A percentile compares a stretch with the other conserved stretches of the same genome.
Evolutionary conservation across 1,139 yeast genomes (phyloP).

Genomic region (Candida buenavistaensis): DNA sequence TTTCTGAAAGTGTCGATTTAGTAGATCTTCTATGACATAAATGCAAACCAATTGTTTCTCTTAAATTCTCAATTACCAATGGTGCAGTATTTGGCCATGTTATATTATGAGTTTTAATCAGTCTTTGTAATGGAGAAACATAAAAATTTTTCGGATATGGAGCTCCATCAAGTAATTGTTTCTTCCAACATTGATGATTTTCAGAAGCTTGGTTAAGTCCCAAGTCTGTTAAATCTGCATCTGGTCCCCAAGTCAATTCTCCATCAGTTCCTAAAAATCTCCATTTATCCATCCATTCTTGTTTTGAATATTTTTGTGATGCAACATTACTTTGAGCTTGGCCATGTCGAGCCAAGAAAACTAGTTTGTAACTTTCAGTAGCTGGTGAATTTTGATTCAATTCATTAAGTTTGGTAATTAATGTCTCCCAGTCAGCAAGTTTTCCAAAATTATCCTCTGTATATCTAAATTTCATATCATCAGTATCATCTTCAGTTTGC

Average conservation of each 20-base stretch:
- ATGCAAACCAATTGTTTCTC: constrained; percentile 71
- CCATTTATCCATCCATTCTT: constrained; percentile 63
- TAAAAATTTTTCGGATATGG: constrained; percentile 57
- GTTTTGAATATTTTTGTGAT: constrained; percentile 53
- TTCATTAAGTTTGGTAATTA: constrained; percentile 29
- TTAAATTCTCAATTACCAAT: constrained; percentile 50
- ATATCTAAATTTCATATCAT: constrained; percentile 51
- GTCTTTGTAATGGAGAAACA: constrained; percentile 66
- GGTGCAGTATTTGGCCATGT: constrained; percentile 56
- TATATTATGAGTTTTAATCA: constrained; percentile 53
- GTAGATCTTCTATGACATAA: constrained; percentile 63
- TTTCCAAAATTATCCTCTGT: constrained; percentile 49
- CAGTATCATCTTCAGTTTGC: constrained; percentile 46
- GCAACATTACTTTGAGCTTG: constrained; percentile 76
- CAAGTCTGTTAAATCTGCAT: constrained; percentile 58
- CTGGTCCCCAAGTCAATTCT: constrained; percentile 64
- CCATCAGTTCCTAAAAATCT: constrained; percentile 57
- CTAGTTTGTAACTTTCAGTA: constrained; percentile 50
- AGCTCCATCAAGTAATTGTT: constrained; percentile 46
- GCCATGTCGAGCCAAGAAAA: constrained; percentile 73
- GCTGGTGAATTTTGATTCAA: constrained; percentile 34
- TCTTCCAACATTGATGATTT: constrained; percentile 45
- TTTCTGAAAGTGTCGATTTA: constrained; percentile 23
- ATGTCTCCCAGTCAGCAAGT: constrained; percentile 45
- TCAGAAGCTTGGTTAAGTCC: constrained; percentile 51